Conservation (phyloP, 2,329 filamentous ascomycete genomes). For the Fusarium haematococcum region DNA sequence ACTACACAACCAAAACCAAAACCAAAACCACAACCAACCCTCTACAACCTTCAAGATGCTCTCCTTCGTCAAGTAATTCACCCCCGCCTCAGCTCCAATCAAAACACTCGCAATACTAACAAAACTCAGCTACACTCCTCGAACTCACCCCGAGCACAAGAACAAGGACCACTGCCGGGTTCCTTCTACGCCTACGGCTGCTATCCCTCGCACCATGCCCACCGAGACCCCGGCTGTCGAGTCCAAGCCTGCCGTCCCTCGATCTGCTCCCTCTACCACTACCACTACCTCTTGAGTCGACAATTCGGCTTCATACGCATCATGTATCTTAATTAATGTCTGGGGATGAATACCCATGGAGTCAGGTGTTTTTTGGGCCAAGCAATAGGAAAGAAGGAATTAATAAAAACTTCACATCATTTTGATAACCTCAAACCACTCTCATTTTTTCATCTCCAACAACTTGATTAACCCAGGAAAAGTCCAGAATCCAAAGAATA, state of each 20-base stretch:
- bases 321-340: not conserved
- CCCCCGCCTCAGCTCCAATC: not conserved
- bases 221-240: constrained; percentile 16
- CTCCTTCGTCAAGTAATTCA: constrained; percentile 36
- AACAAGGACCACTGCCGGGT: constrained; percentile 38
- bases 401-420: not conserved
- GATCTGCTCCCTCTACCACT: constrained; percentile 18
- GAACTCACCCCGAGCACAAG: constrained; percentile 39
- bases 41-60: constrained; percentile 25
- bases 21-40: not conserved
- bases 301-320: not conserved
- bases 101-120: constrained; percentile 3
- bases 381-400: not conserved
- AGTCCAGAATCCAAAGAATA: constrained; percentile 8
- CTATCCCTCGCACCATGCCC: constrained; percentile 20
- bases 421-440: not conserved
- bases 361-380: constrained; percentile 23
- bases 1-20: not conserved
- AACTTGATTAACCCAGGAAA: not conserved
- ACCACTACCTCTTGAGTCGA: constrained; percentile 6
- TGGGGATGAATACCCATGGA: constrained; percentile 18
- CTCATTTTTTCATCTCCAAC: not conserved
- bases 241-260: constrained; percentile 25
- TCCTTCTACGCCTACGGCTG: constrained; percentile 24
- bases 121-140: constrained; percentile 32